A percentile compares a stretch with the other conserved stretches of the same genome.
Conservation (phyloP, 2,329 filamentous ascomycete species). For the Pezicula radicicola region DNA sequence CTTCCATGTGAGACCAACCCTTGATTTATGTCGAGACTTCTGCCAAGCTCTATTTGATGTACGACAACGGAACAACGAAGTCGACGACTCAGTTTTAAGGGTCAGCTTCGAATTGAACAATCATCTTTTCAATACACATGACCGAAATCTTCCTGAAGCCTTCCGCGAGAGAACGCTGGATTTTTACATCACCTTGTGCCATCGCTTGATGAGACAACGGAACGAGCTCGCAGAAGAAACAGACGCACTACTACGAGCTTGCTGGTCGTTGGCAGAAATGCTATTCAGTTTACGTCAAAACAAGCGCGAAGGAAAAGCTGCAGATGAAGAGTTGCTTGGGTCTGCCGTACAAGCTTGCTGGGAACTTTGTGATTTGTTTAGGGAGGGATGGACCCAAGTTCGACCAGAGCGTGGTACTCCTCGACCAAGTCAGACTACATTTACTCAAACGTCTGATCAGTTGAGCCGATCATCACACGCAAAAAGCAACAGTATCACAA, state of each 20-base stretch:
- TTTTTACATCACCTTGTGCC: slow-evolving; percentile 91
- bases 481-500: slow-evolving; percentile 41
- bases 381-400: slow-evolving; percentile 87
- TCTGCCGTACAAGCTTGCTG: slow-evolving; percentile 91
- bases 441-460: slow-evolving; percentile 56
- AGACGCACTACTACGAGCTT: slow-evolving; percentile 78
- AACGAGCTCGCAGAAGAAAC: slow-evolving; percentile 76
- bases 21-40: slow-evolving; percentile 88
- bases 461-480: slow-evolving; percentile 34
- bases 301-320: slow-evolving; percentile 65
- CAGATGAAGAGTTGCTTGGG: slow-evolving; percentile 80
- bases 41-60: slow-evolving; percentile 90
- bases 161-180: slow-evolving; percentile 89
- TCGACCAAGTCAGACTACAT: slow-evolving; percentile 73
- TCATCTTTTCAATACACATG: slow-evolving; percentile 90
- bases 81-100: slow-evolving; percentile 79
- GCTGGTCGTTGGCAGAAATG: slow-evolving; percentile 90
- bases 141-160: slow-evolving; percentile 76
- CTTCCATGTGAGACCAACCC: slow-evolving; percentile 66
- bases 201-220: slow-evolving; percentile 93
- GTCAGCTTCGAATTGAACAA: slow-evolving; percentile 96
- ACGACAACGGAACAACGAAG: slow-evolving; percentile 71
- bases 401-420: slow-evolving; percentile 84
- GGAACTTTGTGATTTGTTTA: slow-evolving; percentile 91
- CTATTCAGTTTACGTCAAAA: slow-evolving; percentile 87